These are phyloP conservation scores for Fusarium sp. DNA, from an alignment of 2,329 filamentous ascomycete genomes.

Conservation along the genomic window DNA sequence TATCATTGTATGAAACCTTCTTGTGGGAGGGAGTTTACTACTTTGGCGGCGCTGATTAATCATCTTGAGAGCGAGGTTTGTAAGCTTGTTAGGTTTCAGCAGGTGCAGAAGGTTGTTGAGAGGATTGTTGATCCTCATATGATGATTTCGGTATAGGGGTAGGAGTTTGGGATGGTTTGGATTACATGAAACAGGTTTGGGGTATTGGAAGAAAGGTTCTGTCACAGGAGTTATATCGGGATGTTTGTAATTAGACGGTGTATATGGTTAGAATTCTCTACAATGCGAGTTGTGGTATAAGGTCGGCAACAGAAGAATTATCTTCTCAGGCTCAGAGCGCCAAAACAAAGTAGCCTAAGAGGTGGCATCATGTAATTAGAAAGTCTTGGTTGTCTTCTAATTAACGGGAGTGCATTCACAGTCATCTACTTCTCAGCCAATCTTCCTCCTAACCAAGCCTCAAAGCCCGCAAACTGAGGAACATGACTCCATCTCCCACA, in stretches of 20 bases:
- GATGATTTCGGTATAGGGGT: slow-evolving; percentile 1
- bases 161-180: no score
- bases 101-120: slow-evolving; percentile 49
- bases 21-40: slow-evolving; percentile 54
- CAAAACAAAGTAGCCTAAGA: no score
- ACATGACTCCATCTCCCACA: slow-evolving; percentile 55
- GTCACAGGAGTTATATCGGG: rapidly evolving
- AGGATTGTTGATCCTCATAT: slow-evolving; percentile 24
- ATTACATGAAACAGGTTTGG: not conserved
- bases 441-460: slow-evolving; percentile 54
- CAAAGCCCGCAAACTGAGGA: slow-evolving; percentile 59
- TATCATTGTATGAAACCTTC: slow-evolving; percentile 54
- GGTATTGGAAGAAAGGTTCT: not conserved
- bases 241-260: not conserved
- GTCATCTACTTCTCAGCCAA: not conserved
- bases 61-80: slow-evolving; percentile 60
- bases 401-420: not conserved
- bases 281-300: not conserved
- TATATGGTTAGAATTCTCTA: not conserved
- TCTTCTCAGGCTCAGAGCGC: no score
- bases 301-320: no score
- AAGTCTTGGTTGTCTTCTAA: rapidly evolving
- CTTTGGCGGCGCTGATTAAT: slow-evolving; percentile 54
- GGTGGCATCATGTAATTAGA: no score
- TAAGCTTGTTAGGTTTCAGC: slow-evolving; percentile 52